phyloP scores from a whole-genome alignment of 257 asterid species.

The Penstemon barbatus region DNA sequence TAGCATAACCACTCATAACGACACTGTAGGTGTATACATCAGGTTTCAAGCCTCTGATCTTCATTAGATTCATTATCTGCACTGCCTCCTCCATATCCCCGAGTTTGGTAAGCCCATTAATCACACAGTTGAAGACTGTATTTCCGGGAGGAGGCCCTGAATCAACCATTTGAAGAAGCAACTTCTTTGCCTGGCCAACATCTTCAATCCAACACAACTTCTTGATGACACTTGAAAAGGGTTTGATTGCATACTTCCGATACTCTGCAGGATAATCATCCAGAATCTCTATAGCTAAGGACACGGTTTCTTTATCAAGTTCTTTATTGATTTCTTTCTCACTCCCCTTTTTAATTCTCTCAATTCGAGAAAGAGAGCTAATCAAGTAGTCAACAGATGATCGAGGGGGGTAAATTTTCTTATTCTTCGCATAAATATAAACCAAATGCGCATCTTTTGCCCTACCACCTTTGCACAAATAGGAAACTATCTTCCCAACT shows the following conservation, averaged over 20 bases:
- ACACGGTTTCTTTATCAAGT: conserved; percentile 47
- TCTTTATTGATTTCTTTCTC: conserved; percentile 36
- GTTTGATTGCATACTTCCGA: conserved; percentile 50
- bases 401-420: conserved; percentile 42
- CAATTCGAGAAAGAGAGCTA: conserved; percentile 50
- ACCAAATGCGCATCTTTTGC: conserved; percentile 70
- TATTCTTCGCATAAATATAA: conserved; percentile 68
- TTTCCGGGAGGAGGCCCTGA: conserved; percentile 87
- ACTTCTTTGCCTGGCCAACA: conserved; percentile 52
- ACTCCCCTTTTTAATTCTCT: conserved; percentile 33
- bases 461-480: conserved; percentile 67
- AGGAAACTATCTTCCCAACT: conserved; percentile 66
- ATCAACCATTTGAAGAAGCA: conserved; percentile 69
- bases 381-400: conserved; percentile 53
- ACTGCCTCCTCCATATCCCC: conserved; percentile 67
- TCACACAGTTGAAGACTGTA: conserved; percentile 56
- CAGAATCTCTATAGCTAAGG: conserved; percentile 62
- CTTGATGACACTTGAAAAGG: conserved; percentile 58
- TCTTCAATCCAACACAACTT: conserved; percentile 79
- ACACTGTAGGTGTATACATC: conserved; percentile 76
- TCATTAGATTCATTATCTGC: conserved; percentile 52
- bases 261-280: conserved; percentile 48
- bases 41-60: conserved; percentile 78
- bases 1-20: conserved; percentile 67
- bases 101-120: conserved; percentile 61